A percentile compares a stretch with the other conserved stretches of the same genome.
Conservation (phyloP, 257 asterid genomes). For the Nicotiana attenuata region DNA sequence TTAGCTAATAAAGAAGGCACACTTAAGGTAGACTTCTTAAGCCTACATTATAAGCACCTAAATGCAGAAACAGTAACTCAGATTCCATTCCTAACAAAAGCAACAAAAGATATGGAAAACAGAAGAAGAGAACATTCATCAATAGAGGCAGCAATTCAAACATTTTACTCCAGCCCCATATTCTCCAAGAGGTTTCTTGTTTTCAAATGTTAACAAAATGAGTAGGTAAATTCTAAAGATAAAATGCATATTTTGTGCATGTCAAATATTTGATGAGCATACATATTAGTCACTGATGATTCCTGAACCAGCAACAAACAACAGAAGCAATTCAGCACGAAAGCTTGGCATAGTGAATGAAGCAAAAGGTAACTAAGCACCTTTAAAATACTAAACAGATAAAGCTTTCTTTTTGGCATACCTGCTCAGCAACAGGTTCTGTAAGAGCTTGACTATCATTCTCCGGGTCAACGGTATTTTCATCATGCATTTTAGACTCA, state of each 20-base stretch:
- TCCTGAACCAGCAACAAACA: not conserved
- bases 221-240: not conserved
- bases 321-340: not conserved
- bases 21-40: not conserved
- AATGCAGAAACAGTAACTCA: not conserved
- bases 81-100: not conserved
- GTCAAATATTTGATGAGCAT: not conserved
- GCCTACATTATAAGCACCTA: not conserved
- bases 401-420: not conserved
- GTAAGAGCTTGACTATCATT: conserved; percentile 8
- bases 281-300: not conserved
- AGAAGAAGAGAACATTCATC: not conserved
- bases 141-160: not conserved
- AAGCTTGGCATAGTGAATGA: not conserved
- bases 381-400: not conserved
- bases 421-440: conserved; percentile 22
- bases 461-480: conserved; percentile 9
- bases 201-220: not conserved
- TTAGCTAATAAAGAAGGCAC: not conserved
- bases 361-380: not conserved
- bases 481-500: conserved; percentile 17
- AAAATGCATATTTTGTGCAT: not conserved
- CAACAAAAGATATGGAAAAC: not conserved
- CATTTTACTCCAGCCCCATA: not conserved
- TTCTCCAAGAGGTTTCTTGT: not conserved